These are phyloP conservation scores for Inga laurina DNA, from an alignment of 306 rosid species.

Conservation along the genomic window DNA sequence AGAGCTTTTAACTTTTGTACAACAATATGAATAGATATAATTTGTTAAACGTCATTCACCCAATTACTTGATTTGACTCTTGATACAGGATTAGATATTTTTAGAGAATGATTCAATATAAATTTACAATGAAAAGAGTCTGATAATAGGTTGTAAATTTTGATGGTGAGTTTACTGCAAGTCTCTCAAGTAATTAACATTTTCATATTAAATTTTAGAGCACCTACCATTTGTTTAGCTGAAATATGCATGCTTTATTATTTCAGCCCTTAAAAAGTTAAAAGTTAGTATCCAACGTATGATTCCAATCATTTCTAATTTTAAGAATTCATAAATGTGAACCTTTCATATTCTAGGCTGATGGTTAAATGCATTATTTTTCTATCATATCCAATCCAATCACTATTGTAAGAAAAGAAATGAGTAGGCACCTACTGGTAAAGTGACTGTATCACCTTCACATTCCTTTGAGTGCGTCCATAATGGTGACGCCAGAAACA, in stretches of 20 bases:
- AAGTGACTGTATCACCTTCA: background rate
- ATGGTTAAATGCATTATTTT: background rate
- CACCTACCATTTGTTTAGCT: background rate
- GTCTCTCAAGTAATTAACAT: background rate
- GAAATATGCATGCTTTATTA: background rate
- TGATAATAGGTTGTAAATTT: background rate
- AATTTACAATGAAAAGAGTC: background rate
- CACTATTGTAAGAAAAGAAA: background rate
- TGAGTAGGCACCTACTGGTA: background rate
- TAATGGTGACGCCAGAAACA: conserved; percentile 1
- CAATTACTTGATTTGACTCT: background rate
- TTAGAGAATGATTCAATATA: background rate
- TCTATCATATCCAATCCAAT: background rate
- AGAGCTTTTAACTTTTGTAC: background rate
- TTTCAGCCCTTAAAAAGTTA: background rate
- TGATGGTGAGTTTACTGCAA: background rate
- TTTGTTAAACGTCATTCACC: background rate
- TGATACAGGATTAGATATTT: background rate
- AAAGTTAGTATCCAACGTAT: background rate
- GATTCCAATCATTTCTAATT: background rate
- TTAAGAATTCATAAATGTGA: background rate
- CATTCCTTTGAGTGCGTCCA: background rate
- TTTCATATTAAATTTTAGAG: background rate
- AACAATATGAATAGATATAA: background rate
- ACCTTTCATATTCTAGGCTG: background rate